Evolutionary conservation across 169 alveolate genomes (phyloP).

Genomic region (Plasmodium gonderi): DNA sequence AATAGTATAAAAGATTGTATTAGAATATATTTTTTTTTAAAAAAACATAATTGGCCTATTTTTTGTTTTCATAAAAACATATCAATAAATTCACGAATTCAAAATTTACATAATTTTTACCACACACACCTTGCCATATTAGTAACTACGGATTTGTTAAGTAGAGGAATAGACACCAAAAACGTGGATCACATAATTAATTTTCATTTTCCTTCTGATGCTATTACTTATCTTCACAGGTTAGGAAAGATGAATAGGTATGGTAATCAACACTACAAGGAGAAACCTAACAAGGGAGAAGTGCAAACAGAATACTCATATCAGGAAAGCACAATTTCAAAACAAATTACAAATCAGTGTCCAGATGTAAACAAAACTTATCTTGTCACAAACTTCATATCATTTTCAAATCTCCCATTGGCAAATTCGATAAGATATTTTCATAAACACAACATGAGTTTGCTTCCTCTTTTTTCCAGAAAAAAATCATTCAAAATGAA

Average conservation of each 20-base stretch:
- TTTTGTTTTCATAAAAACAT: constrained; percentile 80
- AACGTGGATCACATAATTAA: constrained; percentile 80
- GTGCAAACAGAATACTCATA: not conserved
- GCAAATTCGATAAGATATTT: constrained; percentile 26
- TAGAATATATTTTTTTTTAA: constrained; percentile 43
- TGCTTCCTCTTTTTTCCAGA: constrained; percentile 57
- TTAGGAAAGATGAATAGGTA: constrained; percentile 42
- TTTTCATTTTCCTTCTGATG: constrained; percentile 81
- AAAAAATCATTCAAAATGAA: constrained; percentile 74
- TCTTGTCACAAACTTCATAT: constrained; percentile 48
- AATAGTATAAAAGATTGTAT: constrained; percentile 50
- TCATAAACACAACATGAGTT: constrained; percentile 16
- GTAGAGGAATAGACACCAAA: constrained; percentile 80
- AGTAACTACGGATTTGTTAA: constrained; percentile 80
- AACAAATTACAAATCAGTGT: not conserved
- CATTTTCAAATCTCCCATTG: constrained; percentile 31
- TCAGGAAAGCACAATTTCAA: not conserved
- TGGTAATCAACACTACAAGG: not conserved
- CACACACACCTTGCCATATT: constrained; percentile 53
- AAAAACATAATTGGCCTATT: constrained; percentile 83
- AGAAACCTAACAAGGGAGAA: not conserved
- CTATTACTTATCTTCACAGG: constrained; percentile 81
- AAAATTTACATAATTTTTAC: constrained; percentile 76
- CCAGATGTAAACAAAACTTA: not conserved
- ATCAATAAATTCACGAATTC: constrained; percentile 80